Evolutionary conservation across 768 basidiomycete species (phyloP).

Genomic region (Suillus paluster): DNA sequence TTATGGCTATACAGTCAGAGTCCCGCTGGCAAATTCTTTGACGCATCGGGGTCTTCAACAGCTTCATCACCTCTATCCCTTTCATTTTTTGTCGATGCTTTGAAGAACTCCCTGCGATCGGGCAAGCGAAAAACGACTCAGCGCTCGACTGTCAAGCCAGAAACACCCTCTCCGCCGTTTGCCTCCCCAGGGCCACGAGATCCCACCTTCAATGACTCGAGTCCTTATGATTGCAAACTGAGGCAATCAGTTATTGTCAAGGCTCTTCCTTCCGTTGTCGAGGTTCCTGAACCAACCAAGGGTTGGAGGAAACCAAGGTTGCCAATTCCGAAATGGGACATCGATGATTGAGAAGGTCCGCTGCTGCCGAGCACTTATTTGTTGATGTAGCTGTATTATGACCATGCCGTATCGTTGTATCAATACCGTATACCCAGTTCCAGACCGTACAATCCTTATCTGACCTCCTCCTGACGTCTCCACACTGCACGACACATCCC

Average conservation of each 20-base stretch:
- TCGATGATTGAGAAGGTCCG: not conserved
- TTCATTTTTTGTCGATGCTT: not conserved
- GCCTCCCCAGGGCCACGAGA: not conserved
- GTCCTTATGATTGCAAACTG: not conserved
- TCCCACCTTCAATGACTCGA: not conserved
- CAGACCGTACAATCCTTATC: too few species aligned
- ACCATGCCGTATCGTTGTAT: too few species aligned
- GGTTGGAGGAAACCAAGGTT: slow-evolving; percentile 31
- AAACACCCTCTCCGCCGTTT: not conserved
- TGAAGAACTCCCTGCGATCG: not conserved
- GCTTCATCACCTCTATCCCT: not conserved
- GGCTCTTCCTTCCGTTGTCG: not conserved
- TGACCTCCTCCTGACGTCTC: too few species aligned
- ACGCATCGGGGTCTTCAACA: not conserved
- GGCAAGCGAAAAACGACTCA: not conserved
- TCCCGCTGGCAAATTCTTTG: not conserved
- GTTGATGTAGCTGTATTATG: not conserved
- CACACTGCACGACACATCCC: too few species aligned
- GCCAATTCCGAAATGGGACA: slow-evolving; percentile 37
- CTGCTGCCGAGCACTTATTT: not conserved
- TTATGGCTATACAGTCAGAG: not conserved
- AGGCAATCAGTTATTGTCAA: not conserved
- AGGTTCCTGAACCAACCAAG: not conserved
- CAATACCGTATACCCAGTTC: not conserved
- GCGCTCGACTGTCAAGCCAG: too few species aligned